A percentile compares a stretch with the other conserved stretches of the same genome.
phyloP scores from a whole-genome alignment of 768 basidiomycete species.

The Plicaturopsis crispa region DNA sequence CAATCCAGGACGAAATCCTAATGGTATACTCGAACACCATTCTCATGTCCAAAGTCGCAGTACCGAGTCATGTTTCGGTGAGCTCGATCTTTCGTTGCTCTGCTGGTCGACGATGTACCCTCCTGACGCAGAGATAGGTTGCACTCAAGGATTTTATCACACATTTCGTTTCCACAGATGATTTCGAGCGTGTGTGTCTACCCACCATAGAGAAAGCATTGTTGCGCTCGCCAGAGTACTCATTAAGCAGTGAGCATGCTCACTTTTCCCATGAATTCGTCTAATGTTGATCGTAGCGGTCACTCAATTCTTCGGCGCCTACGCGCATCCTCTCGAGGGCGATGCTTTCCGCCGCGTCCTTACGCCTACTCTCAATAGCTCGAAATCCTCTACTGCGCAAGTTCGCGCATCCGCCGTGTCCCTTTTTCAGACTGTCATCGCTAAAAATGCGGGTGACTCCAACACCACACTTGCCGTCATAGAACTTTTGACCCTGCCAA shows the following conservation, averaged over 20 bases:
- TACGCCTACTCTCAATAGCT: constrained; percentile 50
- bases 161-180: constrained; percentile 39
- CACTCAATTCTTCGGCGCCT: constrained; percentile 49
- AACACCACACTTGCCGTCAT: constrained; percentile 39
- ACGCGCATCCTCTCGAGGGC: constrained; percentile 38
- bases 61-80: constrained; percentile 57
- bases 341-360: constrained; percentile 48
- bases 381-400: constrained; percentile 65
- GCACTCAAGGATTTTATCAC: constrained; percentile 57
- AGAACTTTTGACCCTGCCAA: constrained; percentile 70
- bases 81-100: constrained; percentile 11
- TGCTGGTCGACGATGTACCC: constrained; percentile 2
- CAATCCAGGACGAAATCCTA: constrained; percentile 46
- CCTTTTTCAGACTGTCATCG: constrained; percentile 46
- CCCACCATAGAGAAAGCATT: constrained; percentile 77
- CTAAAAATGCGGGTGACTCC: constrained; percentile 24
- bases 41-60: constrained; percentile 57
- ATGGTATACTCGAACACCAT: constrained; percentile 52
- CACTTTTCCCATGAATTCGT: constrained; percentile 3
- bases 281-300: constrained; percentile 32
- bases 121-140: constrained; percentile 24
- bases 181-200: constrained; percentile 47
- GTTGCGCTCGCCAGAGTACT: constrained; percentile 73
- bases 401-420: constrained; percentile 49
- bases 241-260: constrained; percentile 48